phyloP scores from a whole-genome alignment of 768 basidiomycete species.

The Grammothele lineata region DNA sequence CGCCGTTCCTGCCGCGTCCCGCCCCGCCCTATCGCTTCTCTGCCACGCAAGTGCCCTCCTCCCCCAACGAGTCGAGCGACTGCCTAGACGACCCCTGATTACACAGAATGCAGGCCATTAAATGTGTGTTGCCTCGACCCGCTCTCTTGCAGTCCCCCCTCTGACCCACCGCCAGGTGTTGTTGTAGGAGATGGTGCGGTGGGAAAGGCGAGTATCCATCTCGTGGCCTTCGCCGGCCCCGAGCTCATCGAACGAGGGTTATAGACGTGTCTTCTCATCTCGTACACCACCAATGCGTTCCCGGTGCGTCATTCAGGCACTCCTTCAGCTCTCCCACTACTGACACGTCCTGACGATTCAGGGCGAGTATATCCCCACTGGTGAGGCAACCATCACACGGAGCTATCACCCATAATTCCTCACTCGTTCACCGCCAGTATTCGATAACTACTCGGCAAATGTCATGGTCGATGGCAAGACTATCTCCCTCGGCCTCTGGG shows the following conservation, averaged over 20 bases:
- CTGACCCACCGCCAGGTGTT: slow-evolving; percentile 59
- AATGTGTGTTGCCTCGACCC: slow-evolving; percentile 55
- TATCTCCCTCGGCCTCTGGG: slow-evolving; percentile 97
- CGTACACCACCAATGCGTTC: slow-evolving; percentile 98
- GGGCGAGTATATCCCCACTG: slow-evolving; percentile 97
- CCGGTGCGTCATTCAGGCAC: slow-evolving; percentile 63
- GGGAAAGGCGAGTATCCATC: slow-evolving; percentile 69
- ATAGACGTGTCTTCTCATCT: slow-evolving; percentile 97
- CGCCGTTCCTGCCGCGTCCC: slow-evolving; percentile 7
- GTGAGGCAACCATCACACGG: slow-evolving; percentile 42
- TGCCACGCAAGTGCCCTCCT: slow-evolving; percentile 12
- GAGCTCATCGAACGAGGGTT: slow-evolving; percentile 13
- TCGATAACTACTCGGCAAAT: slow-evolving; percentile 98
- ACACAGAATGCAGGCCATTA: slow-evolving; percentile 79
- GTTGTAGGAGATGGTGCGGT: slow-evolving; percentile 99
- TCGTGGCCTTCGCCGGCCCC: too few species aligned
- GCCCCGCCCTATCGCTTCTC: neutral
- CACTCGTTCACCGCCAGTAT: slow-evolving; percentile 48
- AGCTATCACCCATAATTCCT: too few species aligned
- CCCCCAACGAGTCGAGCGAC: slow-evolving; percentile 10
- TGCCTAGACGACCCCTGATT: slow-evolving; percentile 22
- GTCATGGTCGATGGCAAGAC: slow-evolving; percentile 99
- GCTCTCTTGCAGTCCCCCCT: slow-evolving; percentile 6
- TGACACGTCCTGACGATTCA: slow-evolving; percentile 24
- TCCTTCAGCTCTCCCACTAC: too few species aligned